phyloP scores from a whole-genome alignment of 1,284 basidiomycete species.

The Moesziomyces sp. region DNA sequence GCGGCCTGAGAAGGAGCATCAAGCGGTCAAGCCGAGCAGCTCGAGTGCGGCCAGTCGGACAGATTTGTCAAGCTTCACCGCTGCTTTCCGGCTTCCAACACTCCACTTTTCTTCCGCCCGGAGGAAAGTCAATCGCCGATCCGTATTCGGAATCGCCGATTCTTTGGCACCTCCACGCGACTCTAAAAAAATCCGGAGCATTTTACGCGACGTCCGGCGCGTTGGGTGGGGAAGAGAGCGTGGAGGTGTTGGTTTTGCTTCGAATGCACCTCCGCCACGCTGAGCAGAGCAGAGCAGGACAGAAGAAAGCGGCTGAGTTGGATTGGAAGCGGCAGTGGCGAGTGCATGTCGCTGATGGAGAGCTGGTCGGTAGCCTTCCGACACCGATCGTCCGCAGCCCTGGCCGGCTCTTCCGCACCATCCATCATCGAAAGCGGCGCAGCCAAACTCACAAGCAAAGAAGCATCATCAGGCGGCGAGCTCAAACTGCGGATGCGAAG shows the following conservation, averaged over 20 bases:
- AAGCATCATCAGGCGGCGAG: too few species aligned
- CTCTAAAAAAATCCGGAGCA: slow-evolving; percentile 1
- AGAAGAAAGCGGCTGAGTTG: neutral
- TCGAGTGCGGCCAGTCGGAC: too few species aligned
- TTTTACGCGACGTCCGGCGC: slow-evolving; percentile 37
- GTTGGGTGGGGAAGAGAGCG: slow-evolving; percentile 7
- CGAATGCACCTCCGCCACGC: neutral
- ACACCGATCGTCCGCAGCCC: slow-evolving; percentile 1
- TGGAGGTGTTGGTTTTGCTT: slow-evolving; percentile 40
- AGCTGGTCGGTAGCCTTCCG: neutral
- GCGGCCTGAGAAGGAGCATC: too few species aligned
- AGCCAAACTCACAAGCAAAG: neutral
- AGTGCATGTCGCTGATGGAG: neutral
- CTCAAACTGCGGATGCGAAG: too few species aligned
- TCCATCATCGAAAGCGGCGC: neutral
- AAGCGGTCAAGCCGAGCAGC: neutral
- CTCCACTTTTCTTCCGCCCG: slow-evolving; percentile 21
- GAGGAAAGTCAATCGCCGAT: slow-evolving; percentile 18
- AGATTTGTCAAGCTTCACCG: slow-evolving; percentile 1
- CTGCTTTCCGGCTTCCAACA: slow-evolving; percentile 3
- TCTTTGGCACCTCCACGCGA: neutral
- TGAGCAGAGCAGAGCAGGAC: neutral
- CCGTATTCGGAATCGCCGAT: slow-evolving; percentile 7
- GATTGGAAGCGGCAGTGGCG: neutral
- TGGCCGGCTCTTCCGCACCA: neutral